phyloP scores from a whole-genome alignment of 2,329 filamentous ascomycete genomes.

The Penicillium sp. region DNA sequence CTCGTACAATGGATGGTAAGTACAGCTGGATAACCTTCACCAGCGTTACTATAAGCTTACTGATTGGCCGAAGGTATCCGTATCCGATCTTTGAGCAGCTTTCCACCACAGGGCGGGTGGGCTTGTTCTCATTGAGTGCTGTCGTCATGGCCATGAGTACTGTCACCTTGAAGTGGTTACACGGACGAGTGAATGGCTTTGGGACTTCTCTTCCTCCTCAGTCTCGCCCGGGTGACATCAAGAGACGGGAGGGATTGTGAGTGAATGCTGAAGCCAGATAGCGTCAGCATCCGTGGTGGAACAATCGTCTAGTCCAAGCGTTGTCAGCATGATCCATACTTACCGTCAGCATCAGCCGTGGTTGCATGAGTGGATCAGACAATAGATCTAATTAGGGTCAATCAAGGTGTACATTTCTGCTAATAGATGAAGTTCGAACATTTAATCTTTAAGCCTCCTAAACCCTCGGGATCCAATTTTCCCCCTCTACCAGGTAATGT shows the following conservation, averaged over 20 bases:
- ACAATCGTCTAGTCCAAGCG: neutral
- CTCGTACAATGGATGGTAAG: constrained; percentile 60
- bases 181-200: constrained; percentile 55
- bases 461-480: no score
- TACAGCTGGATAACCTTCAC: constrained; percentile 9
- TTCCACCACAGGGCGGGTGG: constrained; percentile 64
- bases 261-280: neutral
- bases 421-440: no score
- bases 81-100: constrained; percentile 81
- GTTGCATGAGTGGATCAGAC: neutral
- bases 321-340: neutral
- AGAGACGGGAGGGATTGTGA: constrained; percentile 28
- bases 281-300: neutral
- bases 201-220: constrained; percentile 24
- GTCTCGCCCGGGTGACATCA: constrained; percentile 35
- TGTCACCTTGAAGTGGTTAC: constrained; percentile 67
- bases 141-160: constrained; percentile 72
- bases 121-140: constrained; percentile 71
- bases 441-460: no score
- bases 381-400: neutral
- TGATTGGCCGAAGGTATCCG: constrained; percentile 64
- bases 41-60: neutral
- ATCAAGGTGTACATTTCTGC: neutral
- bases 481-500: no score
- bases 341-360: neutral